These are phyloP conservation scores for Zasmidium cellare DNA, from an alignment of 2,329 filamentous ascomycete genomes.

Conservation along the genomic window DNA sequence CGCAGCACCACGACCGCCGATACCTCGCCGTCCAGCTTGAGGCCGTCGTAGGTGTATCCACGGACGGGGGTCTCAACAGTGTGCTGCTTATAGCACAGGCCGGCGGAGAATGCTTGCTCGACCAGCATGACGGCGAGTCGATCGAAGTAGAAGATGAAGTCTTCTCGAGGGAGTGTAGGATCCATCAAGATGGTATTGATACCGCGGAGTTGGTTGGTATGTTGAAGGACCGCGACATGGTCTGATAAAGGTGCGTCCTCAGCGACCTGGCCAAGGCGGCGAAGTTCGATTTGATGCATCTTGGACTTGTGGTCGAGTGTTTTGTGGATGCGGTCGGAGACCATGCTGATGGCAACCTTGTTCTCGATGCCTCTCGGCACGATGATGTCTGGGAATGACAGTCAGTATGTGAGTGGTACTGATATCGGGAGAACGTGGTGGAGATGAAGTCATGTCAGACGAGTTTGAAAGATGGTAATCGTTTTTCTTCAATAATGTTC, in stretches of 20 bases:
- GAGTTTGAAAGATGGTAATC: conserved; percentile 38
- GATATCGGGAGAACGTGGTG: not conserved
- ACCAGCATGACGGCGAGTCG: conserved; percentile 80
- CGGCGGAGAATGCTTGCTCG: conserved; percentile 74
- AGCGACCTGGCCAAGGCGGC: conserved; percentile 67
- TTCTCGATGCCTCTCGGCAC: conserved; percentile 95
- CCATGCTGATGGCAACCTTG: conserved; percentile 86
- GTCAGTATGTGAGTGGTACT: conserved; percentile 13
- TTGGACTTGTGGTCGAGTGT: conserved; percentile 84
- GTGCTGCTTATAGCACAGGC: conserved; percentile 65
- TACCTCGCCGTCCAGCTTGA: conserved; percentile 68
- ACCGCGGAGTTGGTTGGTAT: conserved; percentile 76
- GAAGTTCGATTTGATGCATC: conserved; percentile 76
- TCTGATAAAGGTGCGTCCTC: conserved; percentile 71
- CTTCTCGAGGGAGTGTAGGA: conserved; percentile 74
- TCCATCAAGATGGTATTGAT: conserved; percentile 92
- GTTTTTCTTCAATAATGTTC: conserved; percentile 39
- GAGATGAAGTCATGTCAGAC: conserved; percentile 30
- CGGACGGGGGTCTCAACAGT: conserved; percentile 68
- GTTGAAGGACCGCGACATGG: conserved; percentile 71
- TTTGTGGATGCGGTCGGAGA: conserved; percentile 87
- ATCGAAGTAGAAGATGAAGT: conserved; percentile 98
- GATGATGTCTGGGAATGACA: conserved; percentile 68
- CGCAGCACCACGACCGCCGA: conserved; percentile 87
- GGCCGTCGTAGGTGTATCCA: conserved; percentile 67